phyloP scores from a whole-genome alignment of 2,329 filamentous ascomycete species.

The Coniochaeta sp. region DNA sequence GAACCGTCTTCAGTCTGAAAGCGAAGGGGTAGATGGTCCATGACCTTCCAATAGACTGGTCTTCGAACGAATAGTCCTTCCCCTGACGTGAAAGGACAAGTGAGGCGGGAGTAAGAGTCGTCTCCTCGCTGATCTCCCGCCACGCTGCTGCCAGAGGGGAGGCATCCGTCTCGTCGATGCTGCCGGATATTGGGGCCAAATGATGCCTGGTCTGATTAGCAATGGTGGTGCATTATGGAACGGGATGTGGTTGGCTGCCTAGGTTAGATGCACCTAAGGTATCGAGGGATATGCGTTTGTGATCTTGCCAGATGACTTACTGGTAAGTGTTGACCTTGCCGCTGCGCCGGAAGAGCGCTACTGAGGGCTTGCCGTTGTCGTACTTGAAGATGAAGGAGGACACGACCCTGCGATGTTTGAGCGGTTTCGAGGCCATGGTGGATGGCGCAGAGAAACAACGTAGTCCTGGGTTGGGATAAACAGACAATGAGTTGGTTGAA shows the following conservation, averaged over 20 bases:
- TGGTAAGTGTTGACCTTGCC: conserved; percentile 52
- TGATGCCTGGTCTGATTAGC: conserved; percentile 33
- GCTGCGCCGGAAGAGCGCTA: conserved; percentile 58
- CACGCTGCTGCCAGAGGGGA: conserved; percentile 50
- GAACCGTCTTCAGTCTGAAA: conserved; percentile 39
- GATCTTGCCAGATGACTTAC: conserved; percentile 30
- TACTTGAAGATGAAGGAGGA: conserved; percentile 45
- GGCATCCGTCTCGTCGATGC: conserved; percentile 45
- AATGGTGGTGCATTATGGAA: not conserved
- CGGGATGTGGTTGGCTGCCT: not conserved
- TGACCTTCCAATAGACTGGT: conserved; percentile 43
- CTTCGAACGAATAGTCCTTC: conserved; percentile 50
- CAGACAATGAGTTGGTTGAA: not conserved
- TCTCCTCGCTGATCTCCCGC: conserved; percentile 58
- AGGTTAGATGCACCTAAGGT: not conserved
- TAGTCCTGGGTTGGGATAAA: not conserved
- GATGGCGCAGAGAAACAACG: not conserved
- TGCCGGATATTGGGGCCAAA: conserved; percentile 56
- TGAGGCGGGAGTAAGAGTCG: conserved; percentile 38
- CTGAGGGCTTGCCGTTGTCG: conserved; percentile 29
- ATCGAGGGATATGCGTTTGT: not conserved
- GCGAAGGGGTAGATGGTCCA: conserved; percentile 61
- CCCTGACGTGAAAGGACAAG: conserved; percentile 48
- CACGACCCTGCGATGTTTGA: conserved; percentile 34
- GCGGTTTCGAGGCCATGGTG: conserved; percentile 14